Base-by-base conservation (phyloP, 108 stramenopile species). In the Tribonema minus region DNA sequence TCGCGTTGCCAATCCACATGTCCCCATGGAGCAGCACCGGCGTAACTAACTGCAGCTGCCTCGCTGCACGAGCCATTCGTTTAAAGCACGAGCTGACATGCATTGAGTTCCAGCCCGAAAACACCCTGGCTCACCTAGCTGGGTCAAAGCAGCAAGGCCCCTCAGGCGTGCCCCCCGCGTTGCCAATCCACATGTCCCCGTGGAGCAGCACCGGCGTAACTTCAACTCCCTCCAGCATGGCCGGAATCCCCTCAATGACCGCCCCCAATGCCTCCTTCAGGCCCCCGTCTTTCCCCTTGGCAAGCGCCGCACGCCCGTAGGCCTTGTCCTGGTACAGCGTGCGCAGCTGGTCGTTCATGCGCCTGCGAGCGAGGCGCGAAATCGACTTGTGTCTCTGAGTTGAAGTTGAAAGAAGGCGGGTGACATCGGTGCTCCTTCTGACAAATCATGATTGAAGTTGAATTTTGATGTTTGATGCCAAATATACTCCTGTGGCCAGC, bases 71-170 rank as follows among this genome's bases (percentile, higher is more conserved):
- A n/a, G n/a, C n/a, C n/a, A n/a, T n/a, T n/a, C n/a, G n/a, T 27
- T 3, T 9, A 3, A 3, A 3, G 40, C 40, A 5, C 12, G 5
- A 5, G 12, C 40, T 12, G 12, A 5, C 7, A 41, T 9, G 12
- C n/a, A n/a, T n/a, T n/a, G n/a, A n/a, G n/a, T n/a, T n/a, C n/a
- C n/a, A n/a, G n/a, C n/a, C n/a, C n/a, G n/a, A n/a, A n/a, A n/a
- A n/a, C n/a, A n/a, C n/a, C n/a, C n/a, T n/a, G n/a, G n/a, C n/a
- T n/a, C n/a, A 81, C 41, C 80, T 71, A 7, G 80, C 80, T 9
- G 80, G 80, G 35, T 81, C 80, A 58, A 72, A 81, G 62, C 71
- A 72, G 33, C 68, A 69, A n/a, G 80, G 80, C 34, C 71, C 80
- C 35, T 32, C 71, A 12, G 5, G 12, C 40, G 5, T 12, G 12